A percentile compares a stretch with the other conserved stretches of the same genome.
Evolutionary conservation across 306 rosid genomes (phyloP).

Genomic region (Argentina anserina): DNA sequence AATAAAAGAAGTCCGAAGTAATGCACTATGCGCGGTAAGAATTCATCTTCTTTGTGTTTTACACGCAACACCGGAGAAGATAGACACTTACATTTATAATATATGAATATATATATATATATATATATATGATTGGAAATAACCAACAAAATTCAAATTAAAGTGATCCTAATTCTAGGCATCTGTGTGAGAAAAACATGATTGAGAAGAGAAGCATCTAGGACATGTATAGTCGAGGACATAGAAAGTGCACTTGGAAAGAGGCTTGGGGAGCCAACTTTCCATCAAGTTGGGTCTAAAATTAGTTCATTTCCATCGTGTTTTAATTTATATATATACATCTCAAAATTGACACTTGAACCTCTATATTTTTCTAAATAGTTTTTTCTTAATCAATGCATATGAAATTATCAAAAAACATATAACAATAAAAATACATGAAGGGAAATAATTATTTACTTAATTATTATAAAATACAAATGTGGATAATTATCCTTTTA

Average conservation of each 20-base stretch:
- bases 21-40: background rate
- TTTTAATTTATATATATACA: background rate
- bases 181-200: constrained; percentile 3
- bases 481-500: too few relatives aligned
- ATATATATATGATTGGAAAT: background rate
- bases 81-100: too few relatives aligned
- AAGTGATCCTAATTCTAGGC: background rate
- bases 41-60: background rate
- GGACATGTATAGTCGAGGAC: constrained; percentile 11
- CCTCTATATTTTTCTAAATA: too few relatives aligned
- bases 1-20: background rate
- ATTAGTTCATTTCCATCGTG: constrained; percentile 17
- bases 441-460: too few relatives aligned
- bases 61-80: too few relatives aligned
- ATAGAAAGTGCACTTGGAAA: constrained; percentile 22
- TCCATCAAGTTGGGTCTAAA: constrained; percentile 22
- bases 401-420: too few relatives aligned
- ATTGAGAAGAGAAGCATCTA: constrained; percentile 20
- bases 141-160: background rate
- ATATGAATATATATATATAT: too few relatives aligned
- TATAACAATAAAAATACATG: too few relatives aligned
- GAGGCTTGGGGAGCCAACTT: constrained; percentile 26
- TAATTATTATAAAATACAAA: too few relatives aligned
- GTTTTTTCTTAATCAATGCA: too few relatives aligned
- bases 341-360: too few relatives aligned